Percentiles rank a stretch among this genome's conserved stretches.
Evolutionary conservation across 1,284 basidiomycete species (phyloP).

Genomic region (Neonothopanus nambi): DNA sequence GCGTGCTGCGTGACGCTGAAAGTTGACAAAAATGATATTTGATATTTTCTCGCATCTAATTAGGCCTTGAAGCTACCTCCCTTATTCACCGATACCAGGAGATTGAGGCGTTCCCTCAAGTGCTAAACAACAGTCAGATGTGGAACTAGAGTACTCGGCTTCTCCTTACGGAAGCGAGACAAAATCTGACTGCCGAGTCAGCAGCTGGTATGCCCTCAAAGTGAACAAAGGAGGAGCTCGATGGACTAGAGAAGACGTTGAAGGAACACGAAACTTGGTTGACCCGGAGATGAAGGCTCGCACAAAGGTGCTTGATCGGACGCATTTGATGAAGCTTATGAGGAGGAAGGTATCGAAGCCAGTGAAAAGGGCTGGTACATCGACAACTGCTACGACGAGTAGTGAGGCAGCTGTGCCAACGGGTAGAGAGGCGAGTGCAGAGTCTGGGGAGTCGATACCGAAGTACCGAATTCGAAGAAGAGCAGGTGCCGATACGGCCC

Average conservation of each 20-base stretch:
- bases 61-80: too few species aligned
- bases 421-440: background rate
- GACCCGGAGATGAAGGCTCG: slow-evolving; percentile 77
- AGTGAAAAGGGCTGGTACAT: slow-evolving; percentile 46
- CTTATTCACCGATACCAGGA: slow-evolving; percentile 87
- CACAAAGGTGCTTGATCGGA: slow-evolving; percentile 79
- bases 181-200: slow-evolving; percentile 67
- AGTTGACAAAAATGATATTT: too few species aligned
- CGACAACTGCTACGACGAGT: slow-evolving; percentile 22
- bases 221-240: slow-evolving; percentile 83
- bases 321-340: slow-evolving; percentile 65
- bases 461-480: slow-evolving; percentile 10
- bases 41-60: too few species aligned
- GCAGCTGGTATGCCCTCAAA: slow-evolving; percentile 63
- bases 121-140: slow-evolving; percentile 76
- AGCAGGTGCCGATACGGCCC: slow-evolving; percentile 15
- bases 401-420: background rate
- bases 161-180: slow-evolving; percentile 79
- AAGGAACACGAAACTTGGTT: slow-evolving; percentile 83
- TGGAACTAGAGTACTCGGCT: slow-evolving; percentile 79
- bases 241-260: slow-evolving; percentile 70
- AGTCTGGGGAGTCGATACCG: slow-evolving; percentile 6
- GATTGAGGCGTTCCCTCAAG: slow-evolving; percentile 73
- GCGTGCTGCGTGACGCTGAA: too few species aligned
- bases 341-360: slow-evolving; percentile 65